Evolutionary conservation across 164 flowering plant species (phyloP), one percentile per base, ranked within the genome.

Genomic region (Paratinospora sagittata): DNA sequence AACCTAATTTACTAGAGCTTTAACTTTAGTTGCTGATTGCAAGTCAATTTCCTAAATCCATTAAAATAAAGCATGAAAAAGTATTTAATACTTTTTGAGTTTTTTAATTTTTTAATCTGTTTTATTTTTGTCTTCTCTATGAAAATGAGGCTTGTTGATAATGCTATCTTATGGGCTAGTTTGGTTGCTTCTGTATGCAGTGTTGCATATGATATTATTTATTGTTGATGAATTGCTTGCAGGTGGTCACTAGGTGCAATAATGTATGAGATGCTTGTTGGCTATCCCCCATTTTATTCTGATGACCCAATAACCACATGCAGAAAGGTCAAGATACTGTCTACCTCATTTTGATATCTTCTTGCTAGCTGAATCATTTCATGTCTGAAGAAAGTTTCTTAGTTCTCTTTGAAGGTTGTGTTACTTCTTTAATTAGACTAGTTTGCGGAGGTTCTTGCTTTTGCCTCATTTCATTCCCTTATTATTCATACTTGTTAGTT

Each of bases 161-260:
- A 7, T 67, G 24, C 16, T 39, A 33, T 12, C 0, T 11, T 26
- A 10, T 67, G 19, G 21, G 62, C 12, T 49, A 21, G 7, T 23
- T 57, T 19, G 8, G 36, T 67, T 45, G 21, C 11, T 61, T 58
- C 27, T 36, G 10, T 17, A 1, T 33, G 62, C 65, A 58, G 55
- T 60, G 11, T 60, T 60, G 16, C 37, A 9, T 63, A 27, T 16
- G 13, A 19, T 52, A 70, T 62, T 24, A 43, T 6, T 47, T 63
- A 14, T 39, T 43, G 39, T 68, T 16, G 19, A 39, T 66, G 13
- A 43, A 67, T 66, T 66, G 45, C 72, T 66, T 71, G 73, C 83
- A 86, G 89, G 89, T 86, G 89, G 89, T 84, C 89, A 5, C 79
- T 86, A n/a, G 89, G 89, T 26, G 89, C 89, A 65, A 86, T 86